phyloP scores from a whole-genome alignment of 1,284 basidiomycete species.

The Exobasidium rhododendri region DNA sequence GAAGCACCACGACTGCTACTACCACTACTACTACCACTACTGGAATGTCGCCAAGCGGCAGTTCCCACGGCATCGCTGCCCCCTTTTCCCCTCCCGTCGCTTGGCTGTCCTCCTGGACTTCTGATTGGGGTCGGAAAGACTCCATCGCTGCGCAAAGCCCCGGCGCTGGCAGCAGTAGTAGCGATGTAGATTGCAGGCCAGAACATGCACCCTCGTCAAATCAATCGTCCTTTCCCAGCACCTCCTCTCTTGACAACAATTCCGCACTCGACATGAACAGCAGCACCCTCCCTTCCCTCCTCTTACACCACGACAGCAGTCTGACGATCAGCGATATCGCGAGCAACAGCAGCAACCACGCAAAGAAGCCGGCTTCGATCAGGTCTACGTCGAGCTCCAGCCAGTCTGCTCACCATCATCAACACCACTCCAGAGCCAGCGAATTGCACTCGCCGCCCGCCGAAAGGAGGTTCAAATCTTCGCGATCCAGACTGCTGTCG shows the following conservation, averaged over 20 bases:
- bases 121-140: constrained; percentile 1
- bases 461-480: background rate
- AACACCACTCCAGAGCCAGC: background rate
- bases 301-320: background rate
- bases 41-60: background rate
- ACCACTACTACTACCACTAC: background rate
- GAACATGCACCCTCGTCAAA: background rate
- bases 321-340: background rate
- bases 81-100: background rate
- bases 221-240: background rate
- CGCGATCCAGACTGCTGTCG: background rate
- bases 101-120: constrained; percentile 3
- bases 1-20: background rate
- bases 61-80: background rate
- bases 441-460: background rate
- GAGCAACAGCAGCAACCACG: background rate
- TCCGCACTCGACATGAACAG: background rate
- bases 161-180: background rate
- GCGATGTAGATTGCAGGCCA: background rate
- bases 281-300: background rate
- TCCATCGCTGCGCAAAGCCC: background rate
- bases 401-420: background rate
- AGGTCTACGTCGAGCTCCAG: background rate
- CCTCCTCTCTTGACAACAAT: background rate
- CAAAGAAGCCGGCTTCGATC: background rate